Conservation (phyloP, 2,329 filamentous ascomycete species). For the Penicillium aurantiogriseum region DNA sequence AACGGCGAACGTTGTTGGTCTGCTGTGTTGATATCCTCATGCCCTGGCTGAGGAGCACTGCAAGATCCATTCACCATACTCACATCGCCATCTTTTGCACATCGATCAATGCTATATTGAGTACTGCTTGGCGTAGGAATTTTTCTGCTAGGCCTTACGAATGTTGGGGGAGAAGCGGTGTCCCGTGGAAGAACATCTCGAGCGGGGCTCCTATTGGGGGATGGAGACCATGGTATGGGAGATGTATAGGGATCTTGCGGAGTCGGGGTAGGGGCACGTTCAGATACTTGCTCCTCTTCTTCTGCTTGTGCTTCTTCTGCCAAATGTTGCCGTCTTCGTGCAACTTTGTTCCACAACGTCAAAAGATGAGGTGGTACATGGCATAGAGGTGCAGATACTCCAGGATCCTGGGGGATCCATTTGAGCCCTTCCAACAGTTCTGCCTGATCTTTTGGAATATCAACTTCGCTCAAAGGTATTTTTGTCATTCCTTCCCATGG, state of each 20-base stretch:
- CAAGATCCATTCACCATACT: not conserved
- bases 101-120: not conserved
- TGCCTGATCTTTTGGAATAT: slow-evolving; percentile 51
- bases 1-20: not conserved
- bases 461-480: slow-evolving; percentile 45
- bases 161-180: slow-evolving; percentile 27
- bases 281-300: slow-evolving; percentile 3
- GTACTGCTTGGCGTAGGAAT: not conserved
- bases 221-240: slow-evolving; percentile 21
- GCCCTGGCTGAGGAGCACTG: not conserved
- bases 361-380: slow-evolving; percentile 39
- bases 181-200: slow-evolving; percentile 27
- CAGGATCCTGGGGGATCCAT: slow-evolving; percentile 39
- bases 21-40: too few relatives aligned
- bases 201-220: slow-evolving; percentile 13
- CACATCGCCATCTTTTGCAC: not conserved
- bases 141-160: not conserved
- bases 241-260: slow-evolving; percentile 19
- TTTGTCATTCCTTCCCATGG: slow-evolving; percentile 35
- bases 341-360: slow-evolving; percentile 37
- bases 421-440: slow-evolving; percentile 46
- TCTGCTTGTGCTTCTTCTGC: slow-evolving; percentile 2
- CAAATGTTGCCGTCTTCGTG: slow-evolving; percentile 11
- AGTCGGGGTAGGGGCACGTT: slow-evolving; percentile 10
- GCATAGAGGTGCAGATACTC: slow-evolving; percentile 26